Evolutionary conservation across 2,329 filamentous ascomycete species (phyloP).

Genomic region (Clarireedia hainanense): DNA sequence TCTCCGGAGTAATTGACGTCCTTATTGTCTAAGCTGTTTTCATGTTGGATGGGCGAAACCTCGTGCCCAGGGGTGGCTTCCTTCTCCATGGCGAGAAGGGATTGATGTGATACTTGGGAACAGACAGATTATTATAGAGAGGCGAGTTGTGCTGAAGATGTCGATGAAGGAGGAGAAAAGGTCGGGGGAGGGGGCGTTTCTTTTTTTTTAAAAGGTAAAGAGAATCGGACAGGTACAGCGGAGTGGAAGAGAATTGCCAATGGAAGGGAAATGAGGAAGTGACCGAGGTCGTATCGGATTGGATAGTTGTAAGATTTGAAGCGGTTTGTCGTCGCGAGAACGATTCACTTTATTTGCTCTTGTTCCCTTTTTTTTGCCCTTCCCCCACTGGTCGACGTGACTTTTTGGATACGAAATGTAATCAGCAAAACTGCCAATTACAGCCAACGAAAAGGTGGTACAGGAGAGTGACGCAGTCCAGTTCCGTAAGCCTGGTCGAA

Average conservation of each 20-base stretch:
- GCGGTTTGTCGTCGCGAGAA: too few species aligned
- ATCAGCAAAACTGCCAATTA: neutral
- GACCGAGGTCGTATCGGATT: too few species aligned
- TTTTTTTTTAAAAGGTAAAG: neutral
- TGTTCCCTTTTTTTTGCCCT: too few species aligned
- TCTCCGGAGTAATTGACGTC: neutral
- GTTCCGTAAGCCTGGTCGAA: too few species aligned
- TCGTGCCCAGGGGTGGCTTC: neutral
- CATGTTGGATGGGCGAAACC: neutral
- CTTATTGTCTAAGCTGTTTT: neutral
- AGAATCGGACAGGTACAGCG: neutral
- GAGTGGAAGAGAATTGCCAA: too few species aligned
- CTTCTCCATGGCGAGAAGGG: slow-evolving; percentile 1
- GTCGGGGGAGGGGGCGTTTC: neutral
- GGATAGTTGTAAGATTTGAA: too few species aligned
- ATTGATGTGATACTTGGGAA: neutral
- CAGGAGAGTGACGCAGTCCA: too few species aligned
- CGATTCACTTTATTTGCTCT: too few species aligned
- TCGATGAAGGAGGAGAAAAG: neutral
- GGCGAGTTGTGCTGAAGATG: neutral
- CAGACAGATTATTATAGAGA: neutral
- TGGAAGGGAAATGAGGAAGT: too few species aligned
- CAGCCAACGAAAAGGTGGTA: neutral
- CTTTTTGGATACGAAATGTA: neutral
- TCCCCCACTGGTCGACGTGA: too few species aligned